Base-by-base conservation (phyloP, 2,329 filamentous ascomycete species). In the Exophiala dermatitidis region DNA sequence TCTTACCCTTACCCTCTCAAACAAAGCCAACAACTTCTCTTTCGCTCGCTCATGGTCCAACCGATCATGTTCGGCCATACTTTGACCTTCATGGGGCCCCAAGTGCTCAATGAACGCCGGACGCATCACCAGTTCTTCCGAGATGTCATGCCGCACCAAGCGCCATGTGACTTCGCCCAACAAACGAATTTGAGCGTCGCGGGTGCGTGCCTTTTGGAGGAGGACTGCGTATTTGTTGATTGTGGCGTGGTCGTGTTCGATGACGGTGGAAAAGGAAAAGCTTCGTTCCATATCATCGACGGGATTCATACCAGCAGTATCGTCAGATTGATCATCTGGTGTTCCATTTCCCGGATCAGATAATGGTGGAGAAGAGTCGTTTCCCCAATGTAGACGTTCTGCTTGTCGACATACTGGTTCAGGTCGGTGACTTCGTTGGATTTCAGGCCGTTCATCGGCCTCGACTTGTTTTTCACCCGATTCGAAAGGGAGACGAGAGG, bases 211-310 rank as follows among this genome's bases (percentile, higher is more conserved):
- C 50, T 87, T 77, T 71, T 88, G 88, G 2, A 91, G 90, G 6
- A 86, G 77, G 29, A 95, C 87, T 0, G 90, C 83, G 59, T 95
- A 82, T 8, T 86, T 93, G 73, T 97, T 97, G 69, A 97, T 90
- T 32, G 46, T 46, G 34, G 34, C 46, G 53, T 62, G 59, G 48
- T 62, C 59, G 26, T 48, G 34, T n/a, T 62, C 55, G 50, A 62
- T 62, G 34, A 62, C 52, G 9, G 45, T 49, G 40, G 59, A 56
- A 50, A 62, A 62, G 4, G 50, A 19, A 19, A 19, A 19, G 19
- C 19, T 19, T 19, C 19, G 19, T 19, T 19, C 19, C 19, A 19
- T 19, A 19, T 19, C 19, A 19, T 19, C 19, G 1, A 19, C 19
- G 19, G 19, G 19, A 19, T 19, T 19, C 19, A 19, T 19, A 19